Evolutionary conservation across 1,284 basidiomycete species (phyloP).

Genomic region (Cutaneotrichosporon sp.): DNA sequence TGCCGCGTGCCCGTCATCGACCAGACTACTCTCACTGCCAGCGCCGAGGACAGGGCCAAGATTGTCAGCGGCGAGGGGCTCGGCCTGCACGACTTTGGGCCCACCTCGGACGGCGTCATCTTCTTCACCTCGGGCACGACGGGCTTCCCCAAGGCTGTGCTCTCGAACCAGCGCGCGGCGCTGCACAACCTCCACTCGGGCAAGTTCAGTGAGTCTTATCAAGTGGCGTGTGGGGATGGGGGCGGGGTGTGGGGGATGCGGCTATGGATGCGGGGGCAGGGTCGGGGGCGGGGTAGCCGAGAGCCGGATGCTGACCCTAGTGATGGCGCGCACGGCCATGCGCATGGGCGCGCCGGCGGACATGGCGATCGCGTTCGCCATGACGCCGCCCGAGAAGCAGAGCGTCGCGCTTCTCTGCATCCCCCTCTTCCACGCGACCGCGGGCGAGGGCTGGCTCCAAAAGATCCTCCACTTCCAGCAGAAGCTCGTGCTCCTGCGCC

Average conservation of each 20-base stretch:
- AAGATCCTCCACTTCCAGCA: slow-evolving; percentile 27
- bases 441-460: slow-evolving; percentile 32
- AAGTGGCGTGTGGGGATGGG: neutral
- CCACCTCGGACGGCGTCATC: slow-evolving; percentile 47
- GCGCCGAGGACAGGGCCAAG: neutral
- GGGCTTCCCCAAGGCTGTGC: slow-evolving; percentile 40
- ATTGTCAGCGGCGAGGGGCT: slow-evolving; percentile 17
- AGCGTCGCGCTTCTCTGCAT: slow-evolving; percentile 35
- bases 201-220: slow-evolving; percentile 1
- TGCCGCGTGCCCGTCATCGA: neutral
- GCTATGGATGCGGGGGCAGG: no score
- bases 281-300: neutral
- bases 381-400: neutral
- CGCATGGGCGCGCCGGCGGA: slow-evolving; percentile 9
- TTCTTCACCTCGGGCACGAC: slow-evolving; percentile 41
- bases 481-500: slow-evolving; percentile 39
- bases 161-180: slow-evolving; percentile 36
- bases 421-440: slow-evolving; percentile 42
- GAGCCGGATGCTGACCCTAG: neutral
- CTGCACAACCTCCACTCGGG: slow-evolving; percentile 10
- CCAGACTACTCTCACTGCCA: neutral
- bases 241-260: slow-evolving; percentile 8
- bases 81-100: slow-evolving; percentile 20
- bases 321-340: slow-evolving; percentile 4
- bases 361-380: neutral